Evolutionary conservation across 345 rosid genomes (phyloP), one percentile per base, ranked within the genome.

Genomic region (Xanthoceras sorbifolium): DNA sequence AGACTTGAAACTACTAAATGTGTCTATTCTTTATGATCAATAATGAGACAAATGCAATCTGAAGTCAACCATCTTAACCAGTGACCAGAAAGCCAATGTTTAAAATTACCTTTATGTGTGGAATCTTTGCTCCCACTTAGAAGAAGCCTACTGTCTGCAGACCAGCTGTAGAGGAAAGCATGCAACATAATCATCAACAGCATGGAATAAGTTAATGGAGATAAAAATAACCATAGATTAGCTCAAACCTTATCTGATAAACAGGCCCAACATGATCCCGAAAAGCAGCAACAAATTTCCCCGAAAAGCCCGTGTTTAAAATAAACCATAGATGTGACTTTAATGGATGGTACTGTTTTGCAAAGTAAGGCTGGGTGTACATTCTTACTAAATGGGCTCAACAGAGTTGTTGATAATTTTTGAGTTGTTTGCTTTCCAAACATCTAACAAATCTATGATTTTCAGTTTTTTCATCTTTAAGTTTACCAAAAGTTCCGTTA

Each of bases 81-180:
- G 28, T 12, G 28, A 9, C 52, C 9, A 0, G 1, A n/a, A 64
- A 71, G 64, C 22, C 25, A 63, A 12, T n/a, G 11, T 23, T 1
- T 1, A 44, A 64, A 52, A 54, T 65, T 79, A 79, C 92, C 98
- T 97, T 96, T 93, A 79, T 92, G 80, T 42, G 99, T 96, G 78
- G 98, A 90, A 84, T 96, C 99, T 78, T 93, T 93, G 82, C 98
- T 96, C 68, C 97, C 97, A 82, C 98, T 96, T 76, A 96, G 82
- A 78, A 96, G 97, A 90, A 93, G 83, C 81, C 97, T 90, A 82
- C 98, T 93, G 81, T 96, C 99, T 34, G 99, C 97, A 0, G 98
- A 96, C 99, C 98, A 96, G 87, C 98, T 92, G 92, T 40, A 34
- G 40, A 18, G 69, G 42, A 68, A 29, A 55, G 22, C 67, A 73